Evolutionary conservation across 805 yeast species (phyloP), one percentile per base, ranked within the genome.

Genomic region (Candida railenensis): DNA sequence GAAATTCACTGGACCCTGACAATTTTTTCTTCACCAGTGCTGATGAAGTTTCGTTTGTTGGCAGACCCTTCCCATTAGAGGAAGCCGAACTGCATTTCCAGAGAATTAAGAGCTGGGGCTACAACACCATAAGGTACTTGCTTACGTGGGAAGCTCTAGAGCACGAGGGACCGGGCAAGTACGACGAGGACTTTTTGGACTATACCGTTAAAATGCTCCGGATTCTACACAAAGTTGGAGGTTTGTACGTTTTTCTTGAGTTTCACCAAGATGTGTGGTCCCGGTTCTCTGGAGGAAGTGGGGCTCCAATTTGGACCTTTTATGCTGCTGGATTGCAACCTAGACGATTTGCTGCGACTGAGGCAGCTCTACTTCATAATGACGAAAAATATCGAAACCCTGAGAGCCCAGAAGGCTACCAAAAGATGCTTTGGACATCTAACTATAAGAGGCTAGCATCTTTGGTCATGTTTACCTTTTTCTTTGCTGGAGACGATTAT

Each of bases 201-300:
- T 88, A 83, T 61, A 81, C 94, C 0, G 69, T 85, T 37, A 69
- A 82, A 45, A 67, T 89, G 3, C 64, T 91, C 45, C 70, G 74
- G 45, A 76, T 81, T 5, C 75, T 87, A 12, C 73, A 78, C 40
- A 59, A 73, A 16, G 69, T 81, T 22, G 96, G 94, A 1, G 92
- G 91, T 0, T 61, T 90, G 16, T 87, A 85, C 55, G 88, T 89
- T 4, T 82, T 87, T 53, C 61, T 91, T 53, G 97, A 91, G 58
- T 89, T 95, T 0, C 97, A 91, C 61, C 97, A 91, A 63, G 97
- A 91, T 61, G 95, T 85, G 11, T 91, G 97, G 97, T 84, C 94
- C 1, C 77, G 97, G 41, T 87, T 76, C 59, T 72, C 82, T 9
- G 97, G 97, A 3, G 97, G 97, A 2, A 82, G 89, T 40, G 97